These are phyloP conservation scores for Ceratobasidium theobromae DNA, from an alignment of 1,284 basidiomycete species.

Conservation along the genomic window DNA sequence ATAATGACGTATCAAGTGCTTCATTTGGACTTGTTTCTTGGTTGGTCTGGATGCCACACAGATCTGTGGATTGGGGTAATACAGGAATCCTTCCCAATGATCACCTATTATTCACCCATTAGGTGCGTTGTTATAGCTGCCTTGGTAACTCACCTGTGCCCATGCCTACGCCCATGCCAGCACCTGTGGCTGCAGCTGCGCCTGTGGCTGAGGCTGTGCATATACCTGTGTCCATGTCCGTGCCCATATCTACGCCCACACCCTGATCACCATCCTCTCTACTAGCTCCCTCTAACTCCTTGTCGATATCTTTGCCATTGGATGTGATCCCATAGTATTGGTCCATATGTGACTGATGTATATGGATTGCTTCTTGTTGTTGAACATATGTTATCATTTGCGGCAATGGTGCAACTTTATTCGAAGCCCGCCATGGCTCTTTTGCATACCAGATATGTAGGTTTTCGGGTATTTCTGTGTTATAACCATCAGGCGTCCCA, in stretches of 20 bases:
- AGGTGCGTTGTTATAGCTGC: background rate
- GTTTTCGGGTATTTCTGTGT: constrained; percentile 31
- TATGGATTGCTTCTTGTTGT: background rate
- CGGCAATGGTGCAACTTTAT: background rate
- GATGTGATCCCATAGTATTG: background rate
- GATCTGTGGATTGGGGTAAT: background rate
- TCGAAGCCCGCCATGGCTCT: constrained; percentile 31
- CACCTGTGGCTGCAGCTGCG: too few relatives aligned
- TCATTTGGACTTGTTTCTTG: background rate
- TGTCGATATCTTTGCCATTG: background rate
- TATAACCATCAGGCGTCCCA: constrained; percentile 30
- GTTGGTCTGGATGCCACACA: background rate
- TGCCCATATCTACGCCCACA: background rate
- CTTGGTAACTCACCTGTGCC: background rate
- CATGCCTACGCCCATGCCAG: background rate
- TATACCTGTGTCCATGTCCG: too few relatives aligned
- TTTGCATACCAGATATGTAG: constrained; percentile 33
- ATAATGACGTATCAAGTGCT: background rate
- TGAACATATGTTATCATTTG: constrained; percentile 34
- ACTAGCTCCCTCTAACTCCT: background rate
- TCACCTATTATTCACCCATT: background rate
- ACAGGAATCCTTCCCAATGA: background rate
- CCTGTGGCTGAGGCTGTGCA: too few relatives aligned
- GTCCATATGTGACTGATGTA: background rate
- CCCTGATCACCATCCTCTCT: background rate